Base-by-base conservation (phyloP, 495 filamentous ascomycete species). In the Trypethelium eluteriae region DNA sequence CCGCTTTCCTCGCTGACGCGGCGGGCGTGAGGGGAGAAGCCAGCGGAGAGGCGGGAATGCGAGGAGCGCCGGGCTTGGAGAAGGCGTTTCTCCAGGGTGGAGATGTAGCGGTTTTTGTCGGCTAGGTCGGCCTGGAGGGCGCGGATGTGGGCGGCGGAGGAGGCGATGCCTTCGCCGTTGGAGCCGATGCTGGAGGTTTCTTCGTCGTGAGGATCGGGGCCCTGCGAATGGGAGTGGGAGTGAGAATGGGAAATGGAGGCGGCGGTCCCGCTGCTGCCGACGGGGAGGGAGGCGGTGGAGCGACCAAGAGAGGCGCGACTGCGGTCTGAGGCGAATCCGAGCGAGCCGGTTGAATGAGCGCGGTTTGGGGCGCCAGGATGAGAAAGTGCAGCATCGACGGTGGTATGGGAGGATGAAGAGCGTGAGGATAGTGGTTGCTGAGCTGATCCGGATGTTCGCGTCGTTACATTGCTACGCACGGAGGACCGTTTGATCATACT, bases 61-160 rank as follows among this genome's bases (percentile, higher is more conserved):
- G 93, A 96, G 10, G 91, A 91, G 34, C 94, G 87, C 64, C 95
- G 83, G 34, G 95, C 94, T 73, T 98, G 94, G 16, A 98, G 81
- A 0, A 98, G 80, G 9, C 94, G 86, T 73, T 93, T 91, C 79
- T 98, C 94, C 2, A 98, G 79, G 0, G 93, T 97, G 36, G 88
- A 83, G 69, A 98, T 96, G 74, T 98, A 98, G 50, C 95, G 90
- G 70, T 95, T 96, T 78, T 96, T 97, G 77, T 98, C 95, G 11
- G 82, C 83, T 9, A 98, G 84, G 76, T 98, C 94, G n/a, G 92
- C 88, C 75, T 95, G 95, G 46, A 98, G 80, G 1, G 94, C 90
- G 44, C 87, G 84, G 66, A 96, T 89, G 71, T 97, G 95, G 32
- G 89, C 83, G 50, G 88, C 81, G 39, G 92, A 79, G 38, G 88